Evolutionary conservation across 257 asterid genomes (phyloP).

Genomic region (Avicennia marina): DNA sequence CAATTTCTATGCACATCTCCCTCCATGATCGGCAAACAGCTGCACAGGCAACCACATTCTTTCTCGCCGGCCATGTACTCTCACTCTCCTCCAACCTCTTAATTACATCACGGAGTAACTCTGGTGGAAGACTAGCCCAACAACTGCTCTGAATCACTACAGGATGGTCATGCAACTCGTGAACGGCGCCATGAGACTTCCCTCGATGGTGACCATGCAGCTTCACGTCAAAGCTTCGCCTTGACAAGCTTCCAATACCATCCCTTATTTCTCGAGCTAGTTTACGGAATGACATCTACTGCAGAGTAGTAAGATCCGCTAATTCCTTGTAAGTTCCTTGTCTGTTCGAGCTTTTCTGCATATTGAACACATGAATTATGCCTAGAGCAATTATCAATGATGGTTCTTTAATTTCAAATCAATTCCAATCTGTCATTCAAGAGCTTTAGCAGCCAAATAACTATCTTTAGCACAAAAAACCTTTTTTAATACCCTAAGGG

Average conservation of each 20-base stretch:
- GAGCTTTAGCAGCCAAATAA: conserved; percentile 19
- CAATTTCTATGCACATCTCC: conserved; percentile 80
- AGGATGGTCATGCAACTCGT: conserved; percentile 58
- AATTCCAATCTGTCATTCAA: background rate
- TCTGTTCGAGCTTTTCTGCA: conserved; percentile 21
- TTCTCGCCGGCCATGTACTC: conserved; percentile 87
- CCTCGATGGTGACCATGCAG: conserved; percentile 67
- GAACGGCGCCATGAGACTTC: conserved; percentile 66
- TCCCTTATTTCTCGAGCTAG: conserved; percentile 86
- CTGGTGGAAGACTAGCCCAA: conserved; percentile 97
- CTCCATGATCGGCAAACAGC: conserved; percentile 96
- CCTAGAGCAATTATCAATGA: background rate
- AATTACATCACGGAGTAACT: conserved; percentile 77
- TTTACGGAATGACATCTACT: conserved; percentile 84
- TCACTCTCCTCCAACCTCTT: conserved; percentile 91
- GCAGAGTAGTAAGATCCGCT: conserved; percentile 16
- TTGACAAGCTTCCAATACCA: conserved; percentile 82
- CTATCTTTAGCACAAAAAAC: conserved; percentile 21
- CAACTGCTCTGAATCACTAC: conserved; percentile 56
- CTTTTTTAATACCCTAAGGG: conserved; percentile 45
- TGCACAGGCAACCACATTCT: conserved; percentile 82
- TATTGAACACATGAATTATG: conserved; percentile 9
- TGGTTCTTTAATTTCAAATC: conserved; percentile 21
- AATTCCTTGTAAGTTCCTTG: background rate
- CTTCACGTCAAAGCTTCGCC: conserved; percentile 74